These are phyloP conservation scores for Gossypioides kirkii DNA, from an alignment of 345 rosid species.

Conservation along the genomic window DNA sequence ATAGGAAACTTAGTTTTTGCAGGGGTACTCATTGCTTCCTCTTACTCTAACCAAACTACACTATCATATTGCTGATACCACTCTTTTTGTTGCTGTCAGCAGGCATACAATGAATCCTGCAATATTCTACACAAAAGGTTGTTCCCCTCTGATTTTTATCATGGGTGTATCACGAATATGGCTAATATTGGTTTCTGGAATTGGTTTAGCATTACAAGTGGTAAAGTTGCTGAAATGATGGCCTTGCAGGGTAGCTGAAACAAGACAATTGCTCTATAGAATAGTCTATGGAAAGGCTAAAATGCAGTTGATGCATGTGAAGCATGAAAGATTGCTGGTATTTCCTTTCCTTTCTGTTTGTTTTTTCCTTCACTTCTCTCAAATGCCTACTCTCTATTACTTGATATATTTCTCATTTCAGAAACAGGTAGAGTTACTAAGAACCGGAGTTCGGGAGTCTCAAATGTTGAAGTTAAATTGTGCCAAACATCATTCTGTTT, in stretches of 20 bases:
- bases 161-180: constrained; percentile 2
- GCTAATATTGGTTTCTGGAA: constrained; percentile 9
- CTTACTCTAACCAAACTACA: constrained; percentile 1
- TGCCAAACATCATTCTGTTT: constrained; percentile 19
- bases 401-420: constrained; percentile 33
- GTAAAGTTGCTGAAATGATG: constrained; percentile 25
- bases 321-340: constrained; percentile 64
- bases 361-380: not conserved
- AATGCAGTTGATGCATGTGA: constrained; percentile 48
- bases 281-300: constrained; percentile 61
- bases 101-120: constrained; percentile 36
- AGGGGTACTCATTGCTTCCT: constrained; percentile 15
- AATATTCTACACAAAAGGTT: constrained; percentile 49
- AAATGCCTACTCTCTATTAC: constrained; percentile 17
- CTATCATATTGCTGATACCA: constrained; percentile 21
- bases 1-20: constrained; percentile 3
- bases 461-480: constrained; percentile 43
- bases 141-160: constrained; percentile 15
- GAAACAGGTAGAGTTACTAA: constrained; percentile 47
- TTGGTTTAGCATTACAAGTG: constrained; percentile 11
- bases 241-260: constrained; percentile 55
- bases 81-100: constrained; percentile 21
- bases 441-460: constrained; percentile 43
- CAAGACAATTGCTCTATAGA: constrained; percentile 46
- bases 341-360: constrained; percentile 12